Evolutionary conservation across 2,329 filamentous ascomycete species (phyloP), one percentile per base, ranked within the genome.

Genomic region (Aspergillus japonicus): DNA sequence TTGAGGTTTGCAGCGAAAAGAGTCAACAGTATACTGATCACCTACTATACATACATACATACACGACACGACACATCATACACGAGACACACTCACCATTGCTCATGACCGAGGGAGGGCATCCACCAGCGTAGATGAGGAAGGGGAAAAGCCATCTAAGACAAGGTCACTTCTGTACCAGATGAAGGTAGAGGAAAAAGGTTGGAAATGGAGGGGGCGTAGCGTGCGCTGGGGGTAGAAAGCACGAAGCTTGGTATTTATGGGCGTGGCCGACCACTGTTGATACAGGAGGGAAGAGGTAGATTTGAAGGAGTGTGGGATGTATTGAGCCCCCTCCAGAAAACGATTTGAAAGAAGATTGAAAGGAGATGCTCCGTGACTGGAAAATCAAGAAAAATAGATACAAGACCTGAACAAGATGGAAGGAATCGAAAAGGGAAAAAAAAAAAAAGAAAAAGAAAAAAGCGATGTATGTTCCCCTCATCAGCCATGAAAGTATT

Each of bases 1-100:
- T 12, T 35, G 4, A 35, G 14, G 12, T 35, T 35, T 35, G 33
- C 16, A 35, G 12, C 33, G 29, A 51, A 8, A 33, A 10, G 12
- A 55, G 50, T 35, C 33, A 21, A 35, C 50, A 57, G 50, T 58
- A 11, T 42, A 51, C 59, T 58, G 26, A 63, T 58, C 56, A 66
- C 62, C 62, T 71, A 70, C 64, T 70, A 68, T 70, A 69, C 68
- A 71, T 54, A 48, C 23, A 31, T 66, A 68, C 64, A 52, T 67
- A 66, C 62, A 67, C 62, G 35, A 47, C 33, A 44, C 39, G 55
- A 61, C 44, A 59, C 58, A 54, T 57, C 58, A 50, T 42, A 31
- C 26, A 49, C 56, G 52, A 56, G 47, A 58, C 54, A 58, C 39
- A 16, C 2, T 7, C 39, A 3, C 16, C 39, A 16, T 19, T 19